Conservation (phyloP, 352 stramenopile genomes). For the Phytopythium litorale region DNA sequence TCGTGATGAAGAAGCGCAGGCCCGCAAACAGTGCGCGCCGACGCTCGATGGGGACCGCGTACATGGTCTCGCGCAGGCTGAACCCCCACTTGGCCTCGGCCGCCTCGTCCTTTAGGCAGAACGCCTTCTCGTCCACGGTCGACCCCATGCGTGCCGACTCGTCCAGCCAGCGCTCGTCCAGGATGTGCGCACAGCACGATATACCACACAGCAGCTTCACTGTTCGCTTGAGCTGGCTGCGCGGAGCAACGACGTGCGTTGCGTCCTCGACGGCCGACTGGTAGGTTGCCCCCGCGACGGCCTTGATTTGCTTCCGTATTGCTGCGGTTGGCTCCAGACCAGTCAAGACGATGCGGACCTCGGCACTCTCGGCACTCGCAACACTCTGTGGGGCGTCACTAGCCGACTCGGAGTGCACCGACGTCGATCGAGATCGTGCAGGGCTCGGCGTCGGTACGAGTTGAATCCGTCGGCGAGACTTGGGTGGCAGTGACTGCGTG, state of each 20-base stretch:
- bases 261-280: conserved; percentile 38
- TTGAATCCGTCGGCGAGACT: conserved; percentile 1
- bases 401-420: neutral
- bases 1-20: conserved; percentile 39
- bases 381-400: neutral
- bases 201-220: conserved; percentile 60
- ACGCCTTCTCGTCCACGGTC: conserved; percentile 28
- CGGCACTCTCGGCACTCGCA: neutral
- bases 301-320: conserved; percentile 40
- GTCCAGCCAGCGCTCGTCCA: conserved; percentile 43
- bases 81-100: conserved; percentile 54
- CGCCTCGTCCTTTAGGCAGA: conserved; percentile 33
- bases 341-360: conserved; percentile 42
- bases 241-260: conserved; percentile 45
- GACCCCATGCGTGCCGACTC: conserved; percentile 28
- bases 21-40: conserved; percentile 28
- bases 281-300: conserved; percentile 35
- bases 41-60: conserved; percentile 18
- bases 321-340: conserved; percentile 34
- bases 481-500: neutral
- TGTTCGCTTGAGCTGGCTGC: conserved; percentile 43
- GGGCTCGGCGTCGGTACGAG: neutral
- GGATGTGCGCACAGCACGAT: conserved; percentile 46
- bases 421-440: neutral
- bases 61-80: conserved; percentile 42